Base-by-base conservation (phyloP, 148 eudicot genomes). In the Tetragonia tetragonoides region DNA sequence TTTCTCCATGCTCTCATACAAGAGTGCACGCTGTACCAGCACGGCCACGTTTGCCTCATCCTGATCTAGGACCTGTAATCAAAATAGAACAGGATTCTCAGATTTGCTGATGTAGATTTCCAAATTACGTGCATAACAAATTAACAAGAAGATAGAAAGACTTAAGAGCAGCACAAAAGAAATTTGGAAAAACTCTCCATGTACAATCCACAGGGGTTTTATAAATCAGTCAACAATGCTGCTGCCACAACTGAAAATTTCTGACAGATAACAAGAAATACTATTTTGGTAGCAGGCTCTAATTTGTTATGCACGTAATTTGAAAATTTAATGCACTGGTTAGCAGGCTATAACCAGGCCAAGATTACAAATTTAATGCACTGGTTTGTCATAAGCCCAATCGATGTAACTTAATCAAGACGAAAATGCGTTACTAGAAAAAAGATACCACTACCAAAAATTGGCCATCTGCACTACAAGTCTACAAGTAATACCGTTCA, bases 1-100 rank as follows among this genome's bases (percentile, higher is more conserved):
- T 75, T 95, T 95, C 76, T 95, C 99, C 96, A 93, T 95, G 81
- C 99, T 95, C 86, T 95, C 97, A 17, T 95, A 95, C 80, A 95
- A 82, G 62, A 95, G 90, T 28, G 99, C 99, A 63, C 99, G 96
- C 42, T 95, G 99, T 6, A 95, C 99, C 40, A 95, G 88, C 34
- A 89, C 96, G 15, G 89, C 65, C 18, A 91, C 94, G 70, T 90
- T 93, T 51, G 78, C 76, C 11, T 75, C 86, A 77, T 95, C 96
- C 40, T 77, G 83, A 65, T 85, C 91, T 9, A 95, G 86, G 78
- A 90, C 91, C 99, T 95, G 88, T 82, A 86, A 37, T 16, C 10
- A 46, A 18, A 39, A 49, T 44, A 67, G 47, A 23, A 34, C 24
- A 40, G 28, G 28, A 75, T 63, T 42, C 24, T 39, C 42, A 72